Percentiles rank a stretch among this genome's conserved stretches.
Conservation (phyloP, 805 yeast species). For the Nakazawaea sp. region DNA sequence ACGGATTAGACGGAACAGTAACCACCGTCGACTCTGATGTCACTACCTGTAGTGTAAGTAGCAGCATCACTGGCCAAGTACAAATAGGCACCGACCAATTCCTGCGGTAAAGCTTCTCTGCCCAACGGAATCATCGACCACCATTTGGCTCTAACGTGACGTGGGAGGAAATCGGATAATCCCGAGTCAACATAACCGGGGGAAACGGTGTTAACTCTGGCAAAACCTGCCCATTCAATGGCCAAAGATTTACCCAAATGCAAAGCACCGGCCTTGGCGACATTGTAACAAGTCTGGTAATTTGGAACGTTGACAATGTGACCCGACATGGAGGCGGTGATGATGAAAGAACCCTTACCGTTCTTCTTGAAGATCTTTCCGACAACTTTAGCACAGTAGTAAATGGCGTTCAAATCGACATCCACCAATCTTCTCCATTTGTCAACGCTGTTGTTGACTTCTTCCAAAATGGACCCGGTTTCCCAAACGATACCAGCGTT, state of each 20-base stretch:
- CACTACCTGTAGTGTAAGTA: conserved; percentile 41
- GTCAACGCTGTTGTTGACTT: conserved; percentile 24
- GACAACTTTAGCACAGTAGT: conserved; percentile 42
- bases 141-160: conserved; percentile 22
- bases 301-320: conserved; percentile 49
- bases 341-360: conserved; percentile 41
- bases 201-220: conserved; percentile 43
- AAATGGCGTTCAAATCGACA: conserved; percentile 42
- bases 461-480: conserved; percentile 17
- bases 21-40: conserved; percentile 44
- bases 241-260: conserved; percentile 41
- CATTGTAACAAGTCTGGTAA: conserved; percentile 41
- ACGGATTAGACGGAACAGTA: conserved; percentile 31
- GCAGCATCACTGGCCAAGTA: conserved; percentile 48
- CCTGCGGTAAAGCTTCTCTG: conserved; percentile 40
- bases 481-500: conserved; percentile 31
- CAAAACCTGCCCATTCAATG: conserved; percentile 42
- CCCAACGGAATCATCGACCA: conserved; percentile 33
- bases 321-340: conserved; percentile 51
- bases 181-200: conserved; percentile 49
- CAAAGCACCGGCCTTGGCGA: conserved; percentile 42
- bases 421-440: conserved; percentile 42
- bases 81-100: conserved; percentile 45
- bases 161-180: conserved; percentile 24
- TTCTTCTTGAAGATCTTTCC: conserved; percentile 40